A percentile compares a stretch with the other conserved stretches of the same genome.
These are phyloP conservation scores for Diaporthe citriasiana DNA, from an alignment of 2,329 filamentous ascomycete genomes.

Conservation along the genomic window DNA sequence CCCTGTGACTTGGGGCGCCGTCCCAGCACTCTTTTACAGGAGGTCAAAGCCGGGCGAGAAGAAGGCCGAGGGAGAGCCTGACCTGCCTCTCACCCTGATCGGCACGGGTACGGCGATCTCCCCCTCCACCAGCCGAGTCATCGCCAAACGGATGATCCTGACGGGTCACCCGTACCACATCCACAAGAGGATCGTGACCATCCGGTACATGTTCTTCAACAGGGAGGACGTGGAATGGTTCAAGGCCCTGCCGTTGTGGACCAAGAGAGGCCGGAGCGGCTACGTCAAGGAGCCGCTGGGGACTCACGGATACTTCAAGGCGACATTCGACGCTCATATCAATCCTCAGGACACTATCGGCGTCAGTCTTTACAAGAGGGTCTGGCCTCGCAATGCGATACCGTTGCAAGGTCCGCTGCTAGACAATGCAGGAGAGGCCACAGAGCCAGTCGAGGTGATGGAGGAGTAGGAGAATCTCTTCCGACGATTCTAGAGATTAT, in stretches of 20 bases:
- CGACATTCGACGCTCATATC: slow-evolving; percentile 94
- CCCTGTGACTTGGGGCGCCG: slow-evolving; percentile 92
- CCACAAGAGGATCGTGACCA: slow-evolving; percentile 96
- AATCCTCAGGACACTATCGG: slow-evolving; percentile 96
- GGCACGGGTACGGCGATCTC: slow-evolving; percentile 90
- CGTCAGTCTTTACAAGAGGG: slow-evolving; percentile 88
- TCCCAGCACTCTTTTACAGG: slow-evolving; percentile 91
- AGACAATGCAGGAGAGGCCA: slow-evolving; percentile 47
- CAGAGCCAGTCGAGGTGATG: slow-evolving; percentile 54
- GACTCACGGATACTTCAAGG: slow-evolving; percentile 99
- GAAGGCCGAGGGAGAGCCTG: slow-evolving; percentile 58
- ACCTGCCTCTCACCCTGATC: slow-evolving; percentile 77
- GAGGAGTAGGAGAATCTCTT: slow-evolving; percentile 54
- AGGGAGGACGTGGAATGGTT: slow-evolving; percentile 96
- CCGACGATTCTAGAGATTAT: slow-evolving; percentile 29
- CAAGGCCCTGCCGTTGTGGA: slow-evolving; percentile 96
- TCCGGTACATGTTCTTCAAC: slow-evolving; percentile 99
- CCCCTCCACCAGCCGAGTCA: slow-evolving; percentile 81
- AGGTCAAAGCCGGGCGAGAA: slow-evolving; percentile 61
- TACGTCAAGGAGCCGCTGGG: slow-evolving; percentile 95
- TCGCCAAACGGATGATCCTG: slow-evolving; percentile 93
- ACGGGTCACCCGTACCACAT: slow-evolving; percentile 99
- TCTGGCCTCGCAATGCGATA: slow-evolving; percentile 81
- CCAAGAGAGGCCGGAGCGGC: slow-evolving; percentile 86
- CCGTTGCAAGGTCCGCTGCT: slow-evolving; percentile 61